A percentile compares a stretch with the other conserved stretches of the same genome.
These are phyloP conservation scores for Boletus tomentosulus DNA, from an alignment of 768 basidiomycete genomes.

Conservation along the genomic window DNA sequence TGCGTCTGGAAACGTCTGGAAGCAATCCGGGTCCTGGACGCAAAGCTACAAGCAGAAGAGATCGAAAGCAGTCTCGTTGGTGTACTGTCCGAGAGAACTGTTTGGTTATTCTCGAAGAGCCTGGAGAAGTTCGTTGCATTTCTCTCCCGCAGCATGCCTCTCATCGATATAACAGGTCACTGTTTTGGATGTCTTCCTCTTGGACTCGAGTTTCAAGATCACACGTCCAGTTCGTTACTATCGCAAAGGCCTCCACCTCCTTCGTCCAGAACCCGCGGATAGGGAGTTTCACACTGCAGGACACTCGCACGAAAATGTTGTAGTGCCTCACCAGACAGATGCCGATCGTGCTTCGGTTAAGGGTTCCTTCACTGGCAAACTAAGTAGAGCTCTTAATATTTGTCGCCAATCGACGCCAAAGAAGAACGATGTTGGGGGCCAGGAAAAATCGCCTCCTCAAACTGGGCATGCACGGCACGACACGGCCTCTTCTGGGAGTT, in stretches of 20 bases:
- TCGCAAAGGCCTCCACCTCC: conserved; percentile 74
- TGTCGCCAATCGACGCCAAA: conserved; percentile 19
- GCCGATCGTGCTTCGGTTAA: conserved; percentile 39
- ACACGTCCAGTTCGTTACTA: conserved; percentile 89
- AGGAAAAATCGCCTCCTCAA: conserved; percentile 1
- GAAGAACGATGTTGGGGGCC: conserved; percentile 4
- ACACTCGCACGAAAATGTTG: conserved; percentile 15
- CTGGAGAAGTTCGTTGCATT: conserved; percentile 64
- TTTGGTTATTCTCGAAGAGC: conserved; percentile 80
- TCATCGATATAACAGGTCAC: conserved; percentile 44
- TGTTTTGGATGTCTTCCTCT: conserved; percentile 91
- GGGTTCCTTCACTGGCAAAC: conserved; percentile 43
- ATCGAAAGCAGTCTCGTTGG: conserved; percentile 74
- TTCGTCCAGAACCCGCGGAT: conserved; percentile 38
- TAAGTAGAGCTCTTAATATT: conserved; percentile 45
- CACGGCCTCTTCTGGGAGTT: conserved; percentile 31
- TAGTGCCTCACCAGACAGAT: conserved; percentile 22
- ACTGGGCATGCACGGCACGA: conserved; percentile 10
- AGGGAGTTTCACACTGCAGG: conserved; percentile 21
- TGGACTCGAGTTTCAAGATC: conserved; percentile 86
- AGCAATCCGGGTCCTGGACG: conserved; percentile 58
- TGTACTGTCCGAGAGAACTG: conserved; percentile 91
- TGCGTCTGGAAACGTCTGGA: conserved; percentile 54
- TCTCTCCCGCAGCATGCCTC: neutral
- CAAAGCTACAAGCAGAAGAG: conserved; percentile 55